Conservation (phyloP, 129 eudicot genomes). For the Saussurea involucrata region DNA sequence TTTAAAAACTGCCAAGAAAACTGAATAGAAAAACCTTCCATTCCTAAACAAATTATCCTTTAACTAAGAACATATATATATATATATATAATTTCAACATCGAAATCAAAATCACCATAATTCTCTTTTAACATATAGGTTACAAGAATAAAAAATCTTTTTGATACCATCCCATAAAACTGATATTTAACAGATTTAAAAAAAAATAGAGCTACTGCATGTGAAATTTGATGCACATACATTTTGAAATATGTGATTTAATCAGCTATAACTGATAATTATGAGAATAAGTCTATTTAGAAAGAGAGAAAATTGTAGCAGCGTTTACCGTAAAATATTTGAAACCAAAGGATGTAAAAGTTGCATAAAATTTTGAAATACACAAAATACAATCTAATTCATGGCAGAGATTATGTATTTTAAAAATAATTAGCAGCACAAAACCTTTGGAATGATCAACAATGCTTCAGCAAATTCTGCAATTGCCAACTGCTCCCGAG, state of each 20-base stretch:
- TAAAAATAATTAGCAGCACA: not conserved
- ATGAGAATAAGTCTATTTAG: not conserved
- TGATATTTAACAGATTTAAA: no score
- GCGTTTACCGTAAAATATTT: not conserved
- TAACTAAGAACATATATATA: not conserved
- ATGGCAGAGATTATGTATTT: not conserved
- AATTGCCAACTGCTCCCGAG: slow-evolving; percentile 93
- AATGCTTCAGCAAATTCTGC: slow-evolving; percentile 95
- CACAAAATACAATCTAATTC: not conserved
- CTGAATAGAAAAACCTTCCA: not conserved
- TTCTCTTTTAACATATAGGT: not conserved
- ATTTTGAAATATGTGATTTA: not conserved
- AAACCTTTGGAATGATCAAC: slow-evolving; percentile 81
- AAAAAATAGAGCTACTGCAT: not conserved
- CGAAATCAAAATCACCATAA: not conserved
- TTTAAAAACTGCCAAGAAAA: not conserved
- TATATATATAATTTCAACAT: not conserved
- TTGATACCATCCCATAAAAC: not conserved
- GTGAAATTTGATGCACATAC: not conserved
- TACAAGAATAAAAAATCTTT: not conserved
- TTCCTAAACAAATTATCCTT: not conserved
- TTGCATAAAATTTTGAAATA: not conserved
- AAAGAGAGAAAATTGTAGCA: not conserved
- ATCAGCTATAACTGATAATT: not conserved
- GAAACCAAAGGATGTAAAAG: not conserved